phyloP scores from a whole-genome alignment of 768 basidiomycete genomes.

The Nidularia pulvinata region DNA sequence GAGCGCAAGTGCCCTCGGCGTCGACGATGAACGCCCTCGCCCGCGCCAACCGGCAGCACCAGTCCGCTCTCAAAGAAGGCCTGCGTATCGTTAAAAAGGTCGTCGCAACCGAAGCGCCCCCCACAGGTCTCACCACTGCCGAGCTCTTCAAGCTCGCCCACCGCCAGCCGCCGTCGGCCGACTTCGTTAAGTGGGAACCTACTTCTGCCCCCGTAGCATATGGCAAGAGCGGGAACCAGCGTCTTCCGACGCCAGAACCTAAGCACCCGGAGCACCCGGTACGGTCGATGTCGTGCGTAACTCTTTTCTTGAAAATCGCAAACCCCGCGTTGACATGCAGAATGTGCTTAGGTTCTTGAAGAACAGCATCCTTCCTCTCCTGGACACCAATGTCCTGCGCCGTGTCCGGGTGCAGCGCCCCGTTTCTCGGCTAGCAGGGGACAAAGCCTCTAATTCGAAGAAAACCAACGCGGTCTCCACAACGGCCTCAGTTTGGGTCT shows the following conservation, averaged over 20 bases:
- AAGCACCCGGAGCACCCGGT: slow-evolving; percentile 45
- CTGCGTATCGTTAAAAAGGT: slow-evolving; percentile 25
- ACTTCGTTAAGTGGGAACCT: slow-evolving; percentile 16
- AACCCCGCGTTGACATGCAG: not conserved
- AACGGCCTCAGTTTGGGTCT: not conserved
- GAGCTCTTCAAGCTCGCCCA: slow-evolving; percentile 34
- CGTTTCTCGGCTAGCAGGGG: not conserved
- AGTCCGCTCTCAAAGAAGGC: not conserved
- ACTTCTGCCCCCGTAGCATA: slow-evolving; percentile 1
- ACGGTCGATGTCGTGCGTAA: slow-evolving; percentile 50
- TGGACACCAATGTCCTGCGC: slow-evolving; percentile 13
- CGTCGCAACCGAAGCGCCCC: slow-evolving; percentile 17
- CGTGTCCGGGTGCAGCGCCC: not conserved
- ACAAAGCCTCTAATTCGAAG: not conserved
- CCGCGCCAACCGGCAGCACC: not conserved
- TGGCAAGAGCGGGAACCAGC: not conserved
- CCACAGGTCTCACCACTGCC: slow-evolving; percentile 30
- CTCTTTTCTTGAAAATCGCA: not conserved
- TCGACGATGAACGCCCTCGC: no score
- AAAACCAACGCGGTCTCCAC: not conserved
- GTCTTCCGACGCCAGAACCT: slow-evolving; percentile 12
- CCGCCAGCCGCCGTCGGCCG: slow-evolving; percentile 20
- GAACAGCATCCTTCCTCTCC: slow-evolving; percentile 42
- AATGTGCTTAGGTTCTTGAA: slow-evolving; percentile 49
- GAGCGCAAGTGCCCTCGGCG: no score